Evolutionary conservation across 768 basidiomycete species (phyloP).

Genomic region (Russula vinacea): DNA sequence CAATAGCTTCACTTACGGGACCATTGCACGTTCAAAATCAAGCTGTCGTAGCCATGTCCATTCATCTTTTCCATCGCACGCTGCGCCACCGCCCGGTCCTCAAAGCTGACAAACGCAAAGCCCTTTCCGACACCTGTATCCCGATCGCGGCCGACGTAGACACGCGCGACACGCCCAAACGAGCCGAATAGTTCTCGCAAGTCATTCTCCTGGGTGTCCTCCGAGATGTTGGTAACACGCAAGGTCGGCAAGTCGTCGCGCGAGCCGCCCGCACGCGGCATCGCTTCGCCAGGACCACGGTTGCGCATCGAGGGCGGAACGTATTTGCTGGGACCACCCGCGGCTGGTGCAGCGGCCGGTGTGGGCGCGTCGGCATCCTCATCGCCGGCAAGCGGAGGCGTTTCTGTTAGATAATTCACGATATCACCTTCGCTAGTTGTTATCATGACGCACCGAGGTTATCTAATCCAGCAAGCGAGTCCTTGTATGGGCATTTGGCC

Average conservation of each 20-base stretch:
- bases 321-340: slow-evolving; percentile 30
- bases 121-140: slow-evolving; percentile 95
- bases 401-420: slow-evolving; percentile 35
- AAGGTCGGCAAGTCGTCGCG: slow-evolving; percentile 95
- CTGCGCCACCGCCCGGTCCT: slow-evolving; percentile 74
- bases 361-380: slow-evolving; percentile 38
- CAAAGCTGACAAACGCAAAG: slow-evolving; percentile 96
- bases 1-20: slow-evolving; percentile 46
- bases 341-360: slow-evolving; percentile 19
- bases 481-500: slow-evolving; percentile 97
- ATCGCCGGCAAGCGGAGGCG: slow-evolving; percentile 39
- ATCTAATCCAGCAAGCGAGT: slow-evolving; percentile 77
- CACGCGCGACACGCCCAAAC: slow-evolving; percentile 83
- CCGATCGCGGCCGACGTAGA: slow-evolving; percentile 91
- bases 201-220: slow-evolving; percentile 93
- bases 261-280: slow-evolving; percentile 40
- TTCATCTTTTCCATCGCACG: slow-evolving; percentile 89
- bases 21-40: slow-evolving; percentile 73
- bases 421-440: slow-evolving; percentile 11
- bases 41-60: slow-evolving; percentile 88
- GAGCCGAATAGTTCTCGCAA: slow-evolving; percentile 84
- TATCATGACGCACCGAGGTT: slow-evolving; percentile 46
- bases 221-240: slow-evolving; percentile 94
- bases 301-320: slow-evolving; percentile 31
- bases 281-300: slow-evolving; percentile 30